Percentiles rank a stretch among this genome's conserved stretches.
Conservation (phyloP, 2,329 filamentous ascomycete species). For the Colletotrichum truncatum region DNA sequence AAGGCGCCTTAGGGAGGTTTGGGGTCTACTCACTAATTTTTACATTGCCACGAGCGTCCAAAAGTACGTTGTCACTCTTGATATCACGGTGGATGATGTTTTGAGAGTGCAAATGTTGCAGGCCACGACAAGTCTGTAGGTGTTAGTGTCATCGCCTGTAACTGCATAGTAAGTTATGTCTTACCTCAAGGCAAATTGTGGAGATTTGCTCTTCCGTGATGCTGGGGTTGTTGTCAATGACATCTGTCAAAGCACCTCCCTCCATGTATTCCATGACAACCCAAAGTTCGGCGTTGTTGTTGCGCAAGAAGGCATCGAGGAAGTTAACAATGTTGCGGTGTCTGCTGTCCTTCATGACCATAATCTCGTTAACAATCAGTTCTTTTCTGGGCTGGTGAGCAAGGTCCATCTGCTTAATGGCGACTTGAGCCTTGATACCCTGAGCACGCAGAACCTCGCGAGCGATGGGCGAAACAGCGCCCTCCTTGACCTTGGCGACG, state of each 20-base stretch:
- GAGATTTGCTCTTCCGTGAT: constrained; percentile 98
- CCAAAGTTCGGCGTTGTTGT: constrained; percentile 96
- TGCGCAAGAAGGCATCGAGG: constrained; percentile 93
- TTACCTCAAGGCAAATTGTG: constrained; percentile 94
- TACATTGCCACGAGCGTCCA: constrained; percentile 93
- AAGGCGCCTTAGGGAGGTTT: constrained; percentile 35
- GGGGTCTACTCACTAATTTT: constrained; percentile 84
- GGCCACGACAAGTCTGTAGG: constrained; percentile 86
- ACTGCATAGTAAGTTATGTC: constrained; percentile 36
- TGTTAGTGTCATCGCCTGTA: constrained; percentile 33
- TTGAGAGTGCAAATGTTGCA: constrained; percentile 93
- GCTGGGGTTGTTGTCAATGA: constrained; percentile 95
- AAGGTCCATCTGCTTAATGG: constrained; percentile 99
- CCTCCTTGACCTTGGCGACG: constrained; percentile 93
- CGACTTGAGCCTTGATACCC: constrained; percentile 86
- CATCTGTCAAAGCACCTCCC: constrained; percentile 94
- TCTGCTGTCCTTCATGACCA: constrained; percentile 99
- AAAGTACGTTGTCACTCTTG: constrained; percentile 97
- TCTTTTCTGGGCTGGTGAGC: constrained; percentile 97
- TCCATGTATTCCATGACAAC: constrained; percentile 99
- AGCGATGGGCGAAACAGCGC: constrained; percentile 82
- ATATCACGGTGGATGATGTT: constrained; percentile 99
- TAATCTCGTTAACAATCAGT: constrained; percentile 98
- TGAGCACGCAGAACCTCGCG: constrained; percentile 81
- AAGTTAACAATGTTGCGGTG: constrained; percentile 99